These are phyloP conservation scores for Scytalidium lignicola DNA, from an alignment of 2,329 filamentous ascomycete genomes.

Conservation along the genomic window DNA sequence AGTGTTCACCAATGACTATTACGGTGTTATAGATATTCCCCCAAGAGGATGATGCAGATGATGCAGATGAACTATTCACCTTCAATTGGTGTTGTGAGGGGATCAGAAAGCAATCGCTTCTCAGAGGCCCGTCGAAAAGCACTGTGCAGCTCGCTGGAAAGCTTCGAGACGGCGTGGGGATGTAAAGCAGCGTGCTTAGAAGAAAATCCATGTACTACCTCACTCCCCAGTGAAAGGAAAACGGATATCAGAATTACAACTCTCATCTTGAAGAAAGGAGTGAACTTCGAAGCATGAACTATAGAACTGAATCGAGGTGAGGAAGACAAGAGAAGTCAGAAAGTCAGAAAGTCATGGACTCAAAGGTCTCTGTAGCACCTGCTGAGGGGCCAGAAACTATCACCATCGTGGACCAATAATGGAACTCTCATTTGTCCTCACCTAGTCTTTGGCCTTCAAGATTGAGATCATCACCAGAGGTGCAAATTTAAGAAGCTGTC, in stretches of 20 bases:
- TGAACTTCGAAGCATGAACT: not conserved
- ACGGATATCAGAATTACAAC: not conserved
- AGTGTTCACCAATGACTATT: conserved; percentile 31
- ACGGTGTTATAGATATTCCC: conserved; percentile 4
- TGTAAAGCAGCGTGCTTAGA: not conserved
- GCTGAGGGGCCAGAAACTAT: not conserved
- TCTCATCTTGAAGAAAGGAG: not conserved
- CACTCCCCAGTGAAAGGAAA: not conserved
- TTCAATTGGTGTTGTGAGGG: conserved; percentile 6
- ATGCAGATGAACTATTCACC: conserved; percentile 1
- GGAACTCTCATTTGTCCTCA: not conserved
- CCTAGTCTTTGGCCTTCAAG: not conserved
- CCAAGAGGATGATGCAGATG: not conserved
- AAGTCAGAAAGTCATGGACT: not conserved
- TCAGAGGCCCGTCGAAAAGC: not conserved
- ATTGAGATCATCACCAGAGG: not conserved
- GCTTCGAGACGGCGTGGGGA: not conserved
- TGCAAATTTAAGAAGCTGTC: not conserved
- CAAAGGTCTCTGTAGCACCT: no score
- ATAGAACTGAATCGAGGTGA: not conserved
- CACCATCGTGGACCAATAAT: not conserved
- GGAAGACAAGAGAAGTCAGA: not conserved
- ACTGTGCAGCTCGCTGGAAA: not conserved
- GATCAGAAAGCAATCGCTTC: conserved; percentile 5
- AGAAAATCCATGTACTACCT: not conserved